Percentiles rank a stretch among this genome's conserved stretches.
Conservation (phyloP, 495 filamentous ascomycete genomes). For the Penicillium dipodomyicola region DNA sequence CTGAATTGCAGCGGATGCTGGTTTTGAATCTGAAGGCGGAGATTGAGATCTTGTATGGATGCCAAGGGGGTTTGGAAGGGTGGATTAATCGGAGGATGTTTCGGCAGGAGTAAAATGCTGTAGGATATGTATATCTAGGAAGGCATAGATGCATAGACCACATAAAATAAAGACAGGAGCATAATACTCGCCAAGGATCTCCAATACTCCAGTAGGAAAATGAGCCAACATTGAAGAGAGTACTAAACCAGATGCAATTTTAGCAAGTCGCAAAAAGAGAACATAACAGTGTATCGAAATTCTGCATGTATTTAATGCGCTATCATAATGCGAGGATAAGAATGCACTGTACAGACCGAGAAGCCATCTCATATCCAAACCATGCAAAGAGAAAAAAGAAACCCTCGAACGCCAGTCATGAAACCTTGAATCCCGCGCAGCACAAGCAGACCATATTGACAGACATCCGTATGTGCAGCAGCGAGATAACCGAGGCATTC, state of each 20-base stretch:
- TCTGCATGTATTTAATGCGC: conserved; percentile 10
- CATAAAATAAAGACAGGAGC: background rate
- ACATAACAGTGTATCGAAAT: background rate
- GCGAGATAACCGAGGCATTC: conserved; percentile 1
- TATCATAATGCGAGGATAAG: conserved; percentile 14
- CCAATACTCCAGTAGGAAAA: background rate
- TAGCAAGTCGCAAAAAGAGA: background rate
- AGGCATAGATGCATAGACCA: background rate
- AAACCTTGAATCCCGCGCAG: conserved; percentile 9
- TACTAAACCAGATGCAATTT: background rate
- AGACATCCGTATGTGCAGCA: background rate
- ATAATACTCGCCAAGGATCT: background rate
- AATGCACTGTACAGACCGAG: conserved; percentile 19
- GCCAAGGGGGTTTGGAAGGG: conserved; percentile 52
- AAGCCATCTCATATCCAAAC: conserved; percentile 21
- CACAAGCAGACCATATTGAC: conserved; percentile 1
- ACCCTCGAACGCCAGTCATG: conserved; percentile 23
- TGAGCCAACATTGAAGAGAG: background rate
- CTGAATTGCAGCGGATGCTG: conserved; percentile 81
- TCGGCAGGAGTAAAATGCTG: conserved; percentile 19
- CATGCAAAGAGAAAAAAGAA: conserved; percentile 22
- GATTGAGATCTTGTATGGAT: conserved; percentile 74
- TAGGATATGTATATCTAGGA: background rate
- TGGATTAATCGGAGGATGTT: conserved; percentile 61
- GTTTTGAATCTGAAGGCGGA: conserved; percentile 85